Conservation (phyloP, 73 alveolate species). For the Uronychia binucleata region DNA sequence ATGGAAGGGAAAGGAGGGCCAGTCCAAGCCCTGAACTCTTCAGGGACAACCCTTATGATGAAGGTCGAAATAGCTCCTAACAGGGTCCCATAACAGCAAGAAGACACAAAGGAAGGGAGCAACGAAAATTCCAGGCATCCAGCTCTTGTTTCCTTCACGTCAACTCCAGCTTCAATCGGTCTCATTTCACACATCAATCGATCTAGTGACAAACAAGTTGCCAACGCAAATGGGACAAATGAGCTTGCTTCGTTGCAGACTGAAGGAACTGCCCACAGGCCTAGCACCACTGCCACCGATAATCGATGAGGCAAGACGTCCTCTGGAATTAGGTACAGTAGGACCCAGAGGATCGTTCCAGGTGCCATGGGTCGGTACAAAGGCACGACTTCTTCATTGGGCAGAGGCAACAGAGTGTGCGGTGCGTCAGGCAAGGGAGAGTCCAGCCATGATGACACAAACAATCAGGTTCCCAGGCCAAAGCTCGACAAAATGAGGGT, state of each 20-base stretch:
- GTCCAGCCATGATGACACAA: too few species aligned
- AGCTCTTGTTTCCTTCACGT: background rate
- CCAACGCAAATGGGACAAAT: too few species aligned
- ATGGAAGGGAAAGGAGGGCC: background rate
- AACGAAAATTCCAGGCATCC: background rate
- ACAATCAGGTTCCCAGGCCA: too few species aligned
- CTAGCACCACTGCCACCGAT: background rate
- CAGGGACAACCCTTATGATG: background rate
- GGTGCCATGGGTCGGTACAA: background rate
- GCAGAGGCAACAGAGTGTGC: too few species aligned
- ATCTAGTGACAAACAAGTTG: too few species aligned
- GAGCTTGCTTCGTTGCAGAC: too few species aligned
- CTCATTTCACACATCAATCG: background rate
- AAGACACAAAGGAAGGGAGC: background rate
- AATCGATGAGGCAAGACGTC: background rate
- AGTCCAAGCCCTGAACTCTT: background rate
- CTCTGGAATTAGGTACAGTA: background rate
- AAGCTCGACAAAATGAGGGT: too few species aligned
- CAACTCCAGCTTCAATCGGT: background rate
- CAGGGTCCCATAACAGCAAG: too few species aligned
- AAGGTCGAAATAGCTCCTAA: background rate
- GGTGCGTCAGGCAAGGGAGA: too few species aligned
- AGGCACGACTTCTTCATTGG: background rate
- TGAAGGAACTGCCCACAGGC: background rate
- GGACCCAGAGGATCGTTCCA: background rate